These are phyloP conservation scores for Salvia sclarea DNA, from an alignment of 305 asterid species.

Conservation along the genomic window DNA sequence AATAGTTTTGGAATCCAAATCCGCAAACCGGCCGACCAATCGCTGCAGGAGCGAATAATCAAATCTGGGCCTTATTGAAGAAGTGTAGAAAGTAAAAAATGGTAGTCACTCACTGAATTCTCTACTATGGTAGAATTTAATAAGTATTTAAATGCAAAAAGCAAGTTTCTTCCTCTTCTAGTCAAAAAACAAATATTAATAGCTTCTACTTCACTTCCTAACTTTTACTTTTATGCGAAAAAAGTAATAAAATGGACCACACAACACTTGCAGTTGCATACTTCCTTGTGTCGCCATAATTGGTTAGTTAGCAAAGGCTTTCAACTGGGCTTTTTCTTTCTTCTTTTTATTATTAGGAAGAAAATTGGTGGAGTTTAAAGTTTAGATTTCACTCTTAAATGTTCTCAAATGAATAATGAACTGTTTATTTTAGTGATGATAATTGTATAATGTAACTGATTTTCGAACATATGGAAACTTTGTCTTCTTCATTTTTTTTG, in stretches of 20 bases:
- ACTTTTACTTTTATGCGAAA: not conserved
- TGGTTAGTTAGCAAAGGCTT: not conserved
- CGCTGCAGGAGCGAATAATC: constrained; percentile 41
- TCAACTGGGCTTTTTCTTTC: not conserved
- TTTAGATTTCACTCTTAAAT: no score
- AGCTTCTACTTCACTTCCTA: constrained; percentile 17
- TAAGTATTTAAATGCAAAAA: constrained; percentile 4
- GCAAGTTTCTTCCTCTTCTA: not conserved
- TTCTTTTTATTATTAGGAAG: no score
- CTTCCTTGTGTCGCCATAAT: not conserved
- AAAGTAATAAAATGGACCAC: constrained; percentile 20
- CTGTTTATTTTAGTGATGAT: no score
- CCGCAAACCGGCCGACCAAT: constrained; percentile 42
- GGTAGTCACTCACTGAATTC: not conserved
- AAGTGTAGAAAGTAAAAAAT: constrained; percentile 29
- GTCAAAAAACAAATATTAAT: not conserved
- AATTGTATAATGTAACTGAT: no score
- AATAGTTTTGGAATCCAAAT: constrained; percentile 15
- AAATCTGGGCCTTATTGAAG: constrained; percentile 33
- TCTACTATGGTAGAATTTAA: no score
- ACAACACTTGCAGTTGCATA: not conserved
- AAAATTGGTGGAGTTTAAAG: no score
- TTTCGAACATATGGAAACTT: no score
- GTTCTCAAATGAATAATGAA: no score
- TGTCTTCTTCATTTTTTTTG: no score